These are phyloP conservation scores for Aurantiochytrium sp. DNA, from an alignment of 108 stramenopile genomes.

Conservation along the genomic window DNA sequence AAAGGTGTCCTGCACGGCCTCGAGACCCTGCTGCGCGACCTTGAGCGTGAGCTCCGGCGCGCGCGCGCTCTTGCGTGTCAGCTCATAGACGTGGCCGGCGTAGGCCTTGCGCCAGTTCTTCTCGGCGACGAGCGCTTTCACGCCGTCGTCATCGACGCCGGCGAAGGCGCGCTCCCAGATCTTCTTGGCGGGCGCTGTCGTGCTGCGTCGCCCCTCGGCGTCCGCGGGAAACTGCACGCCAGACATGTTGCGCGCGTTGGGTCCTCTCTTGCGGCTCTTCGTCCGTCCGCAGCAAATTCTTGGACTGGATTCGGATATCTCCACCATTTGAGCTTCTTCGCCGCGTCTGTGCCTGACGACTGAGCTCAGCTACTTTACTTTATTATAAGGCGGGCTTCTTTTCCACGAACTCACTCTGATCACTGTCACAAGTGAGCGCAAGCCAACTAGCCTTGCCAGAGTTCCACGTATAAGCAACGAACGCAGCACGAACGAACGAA, in stretches of 20 bases:
- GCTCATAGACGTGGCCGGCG: neutral
- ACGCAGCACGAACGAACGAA: no score
- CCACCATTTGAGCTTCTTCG: no score
- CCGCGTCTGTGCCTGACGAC: no score
- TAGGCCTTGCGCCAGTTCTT: conserved; percentile 10
- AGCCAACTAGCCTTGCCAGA: no score
- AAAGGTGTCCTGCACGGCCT: neutral
- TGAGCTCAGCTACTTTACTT: no score
- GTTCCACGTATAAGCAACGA: no score
- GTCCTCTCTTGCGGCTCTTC: no score
- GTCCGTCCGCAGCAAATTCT: no score
- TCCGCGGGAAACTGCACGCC: conserved; percentile 14
- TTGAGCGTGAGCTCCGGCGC: neutral
- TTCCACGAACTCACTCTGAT: no score
- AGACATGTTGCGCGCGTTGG: neutral
- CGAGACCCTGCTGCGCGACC: neutral
- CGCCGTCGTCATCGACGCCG: neutral
- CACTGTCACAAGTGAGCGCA: no score
- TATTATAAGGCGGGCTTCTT: no score
- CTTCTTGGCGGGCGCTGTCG: neutral
- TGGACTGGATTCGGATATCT: no score
- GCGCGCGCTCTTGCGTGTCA: neutral
- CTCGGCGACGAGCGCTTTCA: neutral
- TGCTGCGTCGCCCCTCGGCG: neutral
- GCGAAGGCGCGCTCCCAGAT: neutral